Conservation (phyloP, 257 asterid species). For the Linaria vulgaris region DNA sequence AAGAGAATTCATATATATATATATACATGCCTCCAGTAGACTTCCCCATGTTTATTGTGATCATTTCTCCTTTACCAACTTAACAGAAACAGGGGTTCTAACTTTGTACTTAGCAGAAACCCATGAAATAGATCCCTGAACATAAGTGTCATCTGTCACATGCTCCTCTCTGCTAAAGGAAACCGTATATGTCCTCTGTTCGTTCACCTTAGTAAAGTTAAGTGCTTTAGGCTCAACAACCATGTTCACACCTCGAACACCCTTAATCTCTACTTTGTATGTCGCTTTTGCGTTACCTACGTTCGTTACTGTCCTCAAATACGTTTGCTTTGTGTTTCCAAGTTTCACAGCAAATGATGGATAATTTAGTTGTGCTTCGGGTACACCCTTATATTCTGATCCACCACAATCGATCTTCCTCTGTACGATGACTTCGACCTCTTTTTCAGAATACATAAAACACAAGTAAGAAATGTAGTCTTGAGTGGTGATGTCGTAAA, state of each 20-base stretch:
- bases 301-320: constrained; percentile 37
- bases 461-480: constrained; percentile 31
- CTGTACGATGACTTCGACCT: constrained; percentile 16
- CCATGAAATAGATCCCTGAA: no score
- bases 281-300: constrained; percentile 30
- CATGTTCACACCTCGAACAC: constrained; percentile 20
- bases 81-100: no score
- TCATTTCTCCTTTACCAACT: no score
- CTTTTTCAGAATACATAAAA: constrained; percentile 19
- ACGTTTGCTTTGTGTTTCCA: not conserved
- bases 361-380: constrained; percentile 37
- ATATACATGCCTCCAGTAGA: no score
- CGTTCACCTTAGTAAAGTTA: no score
- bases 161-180: no score
- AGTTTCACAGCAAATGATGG: constrained; percentile 31
- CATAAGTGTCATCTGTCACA: no score
- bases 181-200: no score
- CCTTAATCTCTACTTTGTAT: constrained; percentile 17
- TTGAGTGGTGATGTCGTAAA: constrained; percentile 23
- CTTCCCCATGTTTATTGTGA: no score
- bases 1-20: no score
- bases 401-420: constrained; percentile 13
- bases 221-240: no score
- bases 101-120: no score
- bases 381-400: not conserved